Evolutionary conservation across 805 yeast species (phyloP), one percentile per base, ranked within the genome.

Genomic region (Ogataea polymorpha): DNA sequence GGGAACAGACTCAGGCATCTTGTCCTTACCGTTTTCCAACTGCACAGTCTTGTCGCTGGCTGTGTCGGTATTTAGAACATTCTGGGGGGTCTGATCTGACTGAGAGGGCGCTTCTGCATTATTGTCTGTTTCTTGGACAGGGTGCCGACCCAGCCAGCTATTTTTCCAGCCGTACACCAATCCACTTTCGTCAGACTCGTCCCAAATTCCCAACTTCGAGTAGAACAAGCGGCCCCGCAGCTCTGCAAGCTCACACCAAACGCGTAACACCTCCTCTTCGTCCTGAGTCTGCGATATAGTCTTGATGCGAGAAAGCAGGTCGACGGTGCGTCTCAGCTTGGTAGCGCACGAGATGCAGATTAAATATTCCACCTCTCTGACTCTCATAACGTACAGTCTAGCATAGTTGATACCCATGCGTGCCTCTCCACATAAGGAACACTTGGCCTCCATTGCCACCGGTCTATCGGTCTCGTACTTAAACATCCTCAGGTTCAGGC

Each of bases 181-280:
- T 2, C 65, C 65, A 30, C 45, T 50, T 15, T 47, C 51, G 41
- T 58, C 64, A 6, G 39, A 39, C 12, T 60, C 62, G 43, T 82
- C 86, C 90, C 91, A 85, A 23, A 80, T 72, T 5, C 97, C 97
- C 16, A 82, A 61, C 48, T 87, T 79, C 7, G 95, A 71, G 91
- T 95, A 91, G 63, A 83, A 86, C 49, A 90, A 69, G 56, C 83
- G 82, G 30, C 77, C 75, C 39, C 96, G 75, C 15, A 87, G 68
- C 52, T 80, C 74, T 27, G 75, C 65, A 25, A 81, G 60, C 51
- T 80, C 86, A 23, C 72, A 64, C 85, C 95, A 90, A 8, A 79
- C 76, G 43, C 74, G 70, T 45, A 69, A 64, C 29, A 90, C 65
- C 21, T 51, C 53, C 15, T 41, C 53, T 13, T 45, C 41, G 9